Base-by-base conservation (phyloP, 2,329 filamentous ascomycete species). In the Juglanconis oblonga region DNA sequence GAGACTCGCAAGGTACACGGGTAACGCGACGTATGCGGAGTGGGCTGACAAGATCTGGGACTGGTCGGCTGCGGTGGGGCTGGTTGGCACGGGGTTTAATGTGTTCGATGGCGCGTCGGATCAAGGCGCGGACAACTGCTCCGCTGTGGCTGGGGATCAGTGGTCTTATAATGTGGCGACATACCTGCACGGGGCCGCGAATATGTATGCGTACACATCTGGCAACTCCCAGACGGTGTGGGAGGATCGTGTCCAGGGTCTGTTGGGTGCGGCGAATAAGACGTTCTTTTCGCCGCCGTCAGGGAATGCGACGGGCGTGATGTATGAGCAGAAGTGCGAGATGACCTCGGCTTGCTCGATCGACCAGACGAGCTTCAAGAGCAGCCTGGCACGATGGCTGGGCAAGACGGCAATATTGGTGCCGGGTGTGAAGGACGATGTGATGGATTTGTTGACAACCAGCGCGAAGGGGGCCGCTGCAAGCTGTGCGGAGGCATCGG, bases 1-100 rank as follows among this genome's bases (percentile, higher is more conserved):
- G 13, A 81, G 86, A 33, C 76, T 90, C 14, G 86, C 84, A 0
- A 76, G 81, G 87, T 88, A 87, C 70, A 89, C 87, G 0, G 76
- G 78, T 32, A 87, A 90, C 67, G 66, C 78, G 38, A 89, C 84
- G 0, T 90, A 89, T 68, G 75, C 80, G 4, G 74, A 85, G 1
- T 85, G 82, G 83, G 85, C 85, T 0, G 78, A 80, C 14, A 79
- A 74, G 57, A 78, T 79, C 4, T 91, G 86, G 66, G 74, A 83
- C 62, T 85, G 82, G 82, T 74, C 77, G n/a, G 62, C 67, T 9
- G 64, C 57, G 5, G 70, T 79, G 24, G 77, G 77, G 2, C 73
- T 84, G 53, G 77, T 84, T 57, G 71, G 72, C 56, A 51, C 69
- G 2, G 68, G 75, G 3, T 81, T 74, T 64, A 73, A 73, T 52